A percentile compares a stretch with the other conserved stretches of the same genome.
phyloP scores from a whole-genome alignment of 116 monocot species.

The Iris pallida region DNA sequence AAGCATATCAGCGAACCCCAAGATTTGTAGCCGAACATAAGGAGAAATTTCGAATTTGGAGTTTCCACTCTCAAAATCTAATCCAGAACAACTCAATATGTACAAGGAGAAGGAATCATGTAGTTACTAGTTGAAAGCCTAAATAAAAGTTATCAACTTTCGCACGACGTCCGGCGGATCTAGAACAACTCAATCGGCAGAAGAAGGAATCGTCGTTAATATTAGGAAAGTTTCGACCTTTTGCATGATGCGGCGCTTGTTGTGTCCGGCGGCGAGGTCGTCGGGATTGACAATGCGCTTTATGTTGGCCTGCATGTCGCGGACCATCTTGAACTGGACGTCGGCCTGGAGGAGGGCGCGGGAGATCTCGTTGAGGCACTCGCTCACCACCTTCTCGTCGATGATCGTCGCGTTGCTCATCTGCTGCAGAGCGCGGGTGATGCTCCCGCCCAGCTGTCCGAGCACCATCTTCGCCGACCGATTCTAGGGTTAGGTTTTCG shows the following conservation, averaged over 20 bases:
- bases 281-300: slow-evolving; percentile 90
- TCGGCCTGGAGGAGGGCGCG: slow-evolving; percentile 79
- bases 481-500: neutral
- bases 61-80: too few relatives aligned
- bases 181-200: too few relatives aligned
- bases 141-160: too few relatives aligned
- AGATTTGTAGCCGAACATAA: too few relatives aligned
- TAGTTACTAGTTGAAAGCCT: too few relatives aligned
- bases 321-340: slow-evolving; percentile 78
- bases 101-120: too few relatives aligned
- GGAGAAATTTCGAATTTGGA: too few relatives aligned
- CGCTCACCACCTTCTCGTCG: slow-evolving; percentile 86
- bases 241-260: slow-evolving; percentile 91
- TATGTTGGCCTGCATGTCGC: slow-evolving; percentile 96
- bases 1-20: too few relatives aligned
- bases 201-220: too few relatives aligned
- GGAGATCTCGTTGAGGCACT: slow-evolving; percentile 95
- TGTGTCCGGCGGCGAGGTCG: slow-evolving; percentile 90
- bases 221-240: too few relatives aligned
- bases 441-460: slow-evolving; percentile 90
- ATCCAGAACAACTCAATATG: too few relatives aligned
- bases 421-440: slow-evolving; percentile 91
- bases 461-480: slow-evolving; percentile 69
- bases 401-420: slow-evolving; percentile 99
- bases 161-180: too few relatives aligned